A percentile compares a stretch with the other conserved stretches of the same genome.
phyloP scores from a whole-genome alignment of 148 eudicot species.

The Limonium bicolor region DNA sequence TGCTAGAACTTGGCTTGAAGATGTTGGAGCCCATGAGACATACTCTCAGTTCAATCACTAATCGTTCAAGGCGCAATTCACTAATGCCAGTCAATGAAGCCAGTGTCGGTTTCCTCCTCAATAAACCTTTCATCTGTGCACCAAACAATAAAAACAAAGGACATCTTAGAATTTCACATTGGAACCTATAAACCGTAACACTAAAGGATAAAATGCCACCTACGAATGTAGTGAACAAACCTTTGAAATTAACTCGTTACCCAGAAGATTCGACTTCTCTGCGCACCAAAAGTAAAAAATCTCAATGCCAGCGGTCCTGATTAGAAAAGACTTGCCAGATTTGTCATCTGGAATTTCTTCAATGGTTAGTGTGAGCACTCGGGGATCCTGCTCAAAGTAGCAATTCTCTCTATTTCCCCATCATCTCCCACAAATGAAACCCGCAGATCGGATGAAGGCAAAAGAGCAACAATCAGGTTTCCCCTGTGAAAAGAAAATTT shows the following conservation, averaged over 20 bases:
- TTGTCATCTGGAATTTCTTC: conserved; percentile 58
- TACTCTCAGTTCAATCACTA: conserved; percentile 56
- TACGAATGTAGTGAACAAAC: too few relatives aligned
- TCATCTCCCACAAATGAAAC: conserved; percentile 69
- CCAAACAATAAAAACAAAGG: too few relatives aligned
- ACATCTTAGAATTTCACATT: too few relatives aligned
- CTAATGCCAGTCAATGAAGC: conserved; percentile 76
- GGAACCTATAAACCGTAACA: too few relatives aligned
- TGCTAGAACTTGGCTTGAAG: conserved; percentile 17
- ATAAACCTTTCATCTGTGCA: conserved; percentile 79
- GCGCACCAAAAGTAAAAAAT: conserved; percentile 76
- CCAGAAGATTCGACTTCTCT: conserved; percentile 67
- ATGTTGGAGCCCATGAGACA: conserved; percentile 40
- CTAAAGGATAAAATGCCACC: too few relatives aligned
- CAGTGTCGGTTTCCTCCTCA: conserved; percentile 55
- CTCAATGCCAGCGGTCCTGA: conserved; percentile 27
- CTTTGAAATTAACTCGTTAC: conserved; percentile 69
- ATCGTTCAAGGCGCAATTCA: conserved; percentile 66
- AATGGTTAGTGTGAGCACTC: conserved; percentile 30
- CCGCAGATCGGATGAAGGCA: conserved; percentile 79
- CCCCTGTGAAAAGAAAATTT: too few relatives aligned
- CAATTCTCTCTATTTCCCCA: conserved; percentile 53
- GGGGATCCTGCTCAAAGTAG: conserved; percentile 30
- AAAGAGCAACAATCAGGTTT: conserved; percentile 49
- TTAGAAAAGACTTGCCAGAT: conserved; percentile 67